Evolutionary conservation across 2,329 filamentous ascomycete genomes (phyloP), one percentile per base, ranked within the genome.

Genomic region (Lasiodiplodia sp.): DNA sequence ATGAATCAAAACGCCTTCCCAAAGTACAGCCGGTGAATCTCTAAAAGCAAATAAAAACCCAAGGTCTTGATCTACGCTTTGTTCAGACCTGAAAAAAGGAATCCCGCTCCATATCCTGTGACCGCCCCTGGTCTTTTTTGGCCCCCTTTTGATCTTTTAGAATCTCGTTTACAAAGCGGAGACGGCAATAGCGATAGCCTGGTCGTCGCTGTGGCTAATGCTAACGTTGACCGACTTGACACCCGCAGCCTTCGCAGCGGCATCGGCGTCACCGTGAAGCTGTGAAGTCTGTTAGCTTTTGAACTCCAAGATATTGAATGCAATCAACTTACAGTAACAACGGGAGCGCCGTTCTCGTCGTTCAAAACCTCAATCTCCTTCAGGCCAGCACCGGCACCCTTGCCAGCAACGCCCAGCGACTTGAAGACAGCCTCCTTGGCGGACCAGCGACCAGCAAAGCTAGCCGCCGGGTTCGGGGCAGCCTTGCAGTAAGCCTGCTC

Each of bases 361-460:
- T 90, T 91, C 71, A 88, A 81, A 75, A 99, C 95, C 83, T 99
- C 96, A 83, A 99, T 99, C 52, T 98, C 94, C 85, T 91, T 96
- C 82, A 99, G 81, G 18, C 93, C 87, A 69, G 96, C 95, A 72
- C 96, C 96, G 11, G 92, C 94, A 70, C 96, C 96, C 82, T 92
- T 90, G 81, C 94, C 91, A 74, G 87, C 83, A 14, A 98, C 94
- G 73, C 94, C 94, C 16, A 99, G 86, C 47, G 93, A 94, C 88
- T 99, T 99, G 87, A 99, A 99, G 0, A 99, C 94, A 34, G 96
- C 96, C 83, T 99, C 96, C 85, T 99, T 99, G 44, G 96, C 96
- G 75, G 91, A 95, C 96, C 96, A 99, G 73, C 94, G 90, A 62
- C 96, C 96, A 5, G 95, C 93, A 81, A 97, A 99, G 64, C 93